Evolutionary conservation across 2,329 filamentous ascomycete genomes (phyloP), one percentile per base, ranked within the genome.

Genomic region (Fusarium lateritium): DNA sequence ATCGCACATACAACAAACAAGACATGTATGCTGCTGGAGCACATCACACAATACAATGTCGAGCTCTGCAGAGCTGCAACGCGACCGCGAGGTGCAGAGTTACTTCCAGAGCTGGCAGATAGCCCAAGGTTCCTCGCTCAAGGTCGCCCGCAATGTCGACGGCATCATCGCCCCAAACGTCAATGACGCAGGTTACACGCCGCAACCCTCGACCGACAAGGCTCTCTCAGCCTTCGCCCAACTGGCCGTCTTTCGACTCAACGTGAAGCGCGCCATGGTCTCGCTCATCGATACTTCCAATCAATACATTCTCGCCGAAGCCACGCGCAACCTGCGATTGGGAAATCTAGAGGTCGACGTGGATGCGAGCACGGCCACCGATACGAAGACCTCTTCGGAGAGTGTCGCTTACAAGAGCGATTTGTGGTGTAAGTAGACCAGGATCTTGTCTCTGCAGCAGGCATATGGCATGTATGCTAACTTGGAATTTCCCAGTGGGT

Each of bases 251-350:
- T 79, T 87, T 56, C 79, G 84, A 1, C 77, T 86, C 40, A 78
- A 81, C 17, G 80, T 81, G 28, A 81, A 83, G 62, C 81, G 85
- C 38, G 81, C 79, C 42, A 82, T 87, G 76, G 80, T 87, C 22
- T 84, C 83, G 50, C 75, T 87, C 19, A 81, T 86, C 52, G 83
- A 84, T 62, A 74, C 75, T 7, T 75, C 78, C 5, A 79, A 77
- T 13, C 83, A 87, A 75, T 85, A 83, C 56, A 81, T 87, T 49
- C 79, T 88, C 42, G 84, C 84, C 38, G 85, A 87, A 69, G 82
- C 83, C 10, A 86, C 85, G 2, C 79, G 79, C 45, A 82, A 80
- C 2, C 67, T 85, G 5, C 81, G 82, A 7, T 73, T 84, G 8
- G 77, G 67, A 6, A 62, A 78, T 22, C 71, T 75, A 4, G 78